A percentile compares a stretch with the other conserved stretches of the same genome.
Conservation (phyloP, 2,329 filamentous ascomycete species). For the Penicillium sp. region DNA sequence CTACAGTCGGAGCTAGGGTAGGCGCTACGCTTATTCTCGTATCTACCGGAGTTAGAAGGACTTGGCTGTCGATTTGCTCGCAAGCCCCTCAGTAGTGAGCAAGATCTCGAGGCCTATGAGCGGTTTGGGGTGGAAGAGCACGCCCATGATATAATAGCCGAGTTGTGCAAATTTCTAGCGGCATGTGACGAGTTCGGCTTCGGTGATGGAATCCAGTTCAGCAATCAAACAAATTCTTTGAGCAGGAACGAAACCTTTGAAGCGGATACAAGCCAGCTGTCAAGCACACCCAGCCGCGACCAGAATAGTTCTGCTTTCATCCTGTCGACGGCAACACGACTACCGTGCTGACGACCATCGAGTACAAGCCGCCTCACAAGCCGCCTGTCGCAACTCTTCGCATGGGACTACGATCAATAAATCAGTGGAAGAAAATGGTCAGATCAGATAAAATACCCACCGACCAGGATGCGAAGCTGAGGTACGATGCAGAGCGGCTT, state of each 20-base stretch:
- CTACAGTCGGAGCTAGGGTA: neutral
- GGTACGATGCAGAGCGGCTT: slow-evolving; percentile 23
- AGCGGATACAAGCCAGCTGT: neutral
- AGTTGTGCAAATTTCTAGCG: slow-evolving; percentile 25
- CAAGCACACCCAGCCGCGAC: neutral
- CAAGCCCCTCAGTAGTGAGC: neutral
- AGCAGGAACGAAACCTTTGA: neutral
- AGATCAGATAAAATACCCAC: slow-evolving; percentile 7
- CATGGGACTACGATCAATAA: slow-evolving; percentile 15
- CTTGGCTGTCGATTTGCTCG: neutral
- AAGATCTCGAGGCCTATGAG: neutral
- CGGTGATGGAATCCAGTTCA: slow-evolving; percentile 15
- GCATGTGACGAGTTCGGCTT: slow-evolving; percentile 24
- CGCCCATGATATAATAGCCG: slow-evolving; percentile 22
- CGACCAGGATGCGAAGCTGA: slow-evolving; percentile 13
- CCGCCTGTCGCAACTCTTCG: slow-evolving; percentile 11
- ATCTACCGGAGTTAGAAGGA: neutral
- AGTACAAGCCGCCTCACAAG: slow-evolving; percentile 21
- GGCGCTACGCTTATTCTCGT: neutral
- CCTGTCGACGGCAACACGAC: slow-evolving; percentile 10
- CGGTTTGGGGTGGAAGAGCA: neutral
- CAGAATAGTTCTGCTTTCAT: slow-evolving; percentile 22
- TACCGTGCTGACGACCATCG: slow-evolving; percentile 11
- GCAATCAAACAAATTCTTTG: slow-evolving; percentile 10
- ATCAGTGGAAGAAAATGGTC: slow-evolving; percentile 20